These are phyloP conservation scores for Jamesozyma jinghongensis DNA, from an alignment of 805 yeast species.

Conservation along the genomic window DNA sequence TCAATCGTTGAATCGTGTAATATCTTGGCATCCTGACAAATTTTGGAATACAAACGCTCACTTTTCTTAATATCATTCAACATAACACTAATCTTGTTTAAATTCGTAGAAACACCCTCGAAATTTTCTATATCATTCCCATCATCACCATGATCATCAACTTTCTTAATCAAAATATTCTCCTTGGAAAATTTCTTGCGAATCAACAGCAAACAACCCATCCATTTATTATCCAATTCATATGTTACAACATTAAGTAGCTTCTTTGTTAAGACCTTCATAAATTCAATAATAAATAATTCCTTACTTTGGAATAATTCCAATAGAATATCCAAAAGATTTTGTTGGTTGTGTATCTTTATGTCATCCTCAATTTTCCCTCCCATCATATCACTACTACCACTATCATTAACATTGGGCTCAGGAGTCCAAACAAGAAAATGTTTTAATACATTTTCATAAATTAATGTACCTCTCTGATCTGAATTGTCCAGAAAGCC, in stretches of 20 bases:
- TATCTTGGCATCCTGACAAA: constrained; percentile 19
- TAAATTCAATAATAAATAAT: constrained; percentile 17
- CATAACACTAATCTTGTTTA: constrained; percentile 77
- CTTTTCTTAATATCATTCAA: constrained; percentile 59
- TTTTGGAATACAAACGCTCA: constrained; percentile 33
- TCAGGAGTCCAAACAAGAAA: constrained; percentile 25
- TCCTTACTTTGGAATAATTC: constrained; percentile 21
- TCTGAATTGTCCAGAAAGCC: not conserved
- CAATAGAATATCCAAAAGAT: constrained; percentile 20
- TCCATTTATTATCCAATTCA: constrained; percentile 21
- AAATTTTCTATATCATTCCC: not conserved
- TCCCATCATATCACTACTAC: not conserved
- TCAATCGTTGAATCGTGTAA: constrained; percentile 10
- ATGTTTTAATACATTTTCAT: constrained; percentile 14
- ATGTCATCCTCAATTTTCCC: not conserved
- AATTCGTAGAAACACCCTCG: not conserved
- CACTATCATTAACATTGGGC: constrained; percentile 5
- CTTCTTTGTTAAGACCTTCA: constrained; percentile 17
- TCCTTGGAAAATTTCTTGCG: constrained; percentile 10
- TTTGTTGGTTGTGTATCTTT: constrained; percentile 2
- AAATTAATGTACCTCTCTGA: constrained; percentile 3
- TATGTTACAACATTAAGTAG: constrained; percentile 17
- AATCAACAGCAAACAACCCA: constrained; percentile 14
- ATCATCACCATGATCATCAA: constrained; percentile 3
- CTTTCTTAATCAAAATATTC: not conserved